Evolutionary conservation across 257 asterid species (phyloP).

Genomic region (Solanum sejunctum): DNA sequence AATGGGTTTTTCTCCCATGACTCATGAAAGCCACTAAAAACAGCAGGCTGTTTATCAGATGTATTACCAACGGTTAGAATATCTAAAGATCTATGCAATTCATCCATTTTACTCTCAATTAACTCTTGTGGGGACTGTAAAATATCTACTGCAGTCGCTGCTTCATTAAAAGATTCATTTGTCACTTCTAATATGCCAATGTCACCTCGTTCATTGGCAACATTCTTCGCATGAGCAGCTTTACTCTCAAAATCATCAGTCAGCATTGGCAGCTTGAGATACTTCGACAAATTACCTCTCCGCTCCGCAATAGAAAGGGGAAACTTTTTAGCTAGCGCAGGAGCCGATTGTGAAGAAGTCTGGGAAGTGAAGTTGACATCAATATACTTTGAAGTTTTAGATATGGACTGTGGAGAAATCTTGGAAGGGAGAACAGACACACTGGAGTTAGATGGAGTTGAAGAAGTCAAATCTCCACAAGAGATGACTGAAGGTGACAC

Average conservation of each 20-base stretch:
- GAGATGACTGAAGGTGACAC: conserved; percentile 23
- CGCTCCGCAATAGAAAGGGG: conserved; percentile 34
- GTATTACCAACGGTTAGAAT: conserved; percentile 2
- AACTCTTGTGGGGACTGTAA: conserved; percentile 3
- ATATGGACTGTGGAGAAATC: conserved; percentile 30
- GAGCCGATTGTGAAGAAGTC: conserved; percentile 20
- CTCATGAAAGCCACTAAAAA: neutral
- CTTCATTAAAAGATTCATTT: conserved; percentile 7
- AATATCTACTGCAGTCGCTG: neutral
- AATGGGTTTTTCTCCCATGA: conserved; percentile 1
- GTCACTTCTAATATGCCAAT: neutral
- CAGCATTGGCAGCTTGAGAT: conserved; percentile 21
- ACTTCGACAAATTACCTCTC: conserved; percentile 26
- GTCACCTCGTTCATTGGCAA: conserved; percentile 2
- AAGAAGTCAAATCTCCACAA: conserved; percentile 13
- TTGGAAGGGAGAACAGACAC: conserved; percentile 21
- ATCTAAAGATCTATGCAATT: conserved; percentile 4
- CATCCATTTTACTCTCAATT: conserved; percentile 4
- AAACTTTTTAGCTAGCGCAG: conserved; percentile 14
- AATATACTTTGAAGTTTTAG: conserved; percentile 32
- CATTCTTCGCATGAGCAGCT: conserved; percentile 4
- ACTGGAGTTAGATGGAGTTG: conserved; percentile 15
- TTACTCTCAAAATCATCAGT: conserved; percentile 11
- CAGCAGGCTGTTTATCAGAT: neutral
- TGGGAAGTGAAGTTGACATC: conserved; percentile 35